Base-by-base conservation (phyloP, 192 early-diverging fungal species). In the Rhizoclosmatium sp. region DNA sequence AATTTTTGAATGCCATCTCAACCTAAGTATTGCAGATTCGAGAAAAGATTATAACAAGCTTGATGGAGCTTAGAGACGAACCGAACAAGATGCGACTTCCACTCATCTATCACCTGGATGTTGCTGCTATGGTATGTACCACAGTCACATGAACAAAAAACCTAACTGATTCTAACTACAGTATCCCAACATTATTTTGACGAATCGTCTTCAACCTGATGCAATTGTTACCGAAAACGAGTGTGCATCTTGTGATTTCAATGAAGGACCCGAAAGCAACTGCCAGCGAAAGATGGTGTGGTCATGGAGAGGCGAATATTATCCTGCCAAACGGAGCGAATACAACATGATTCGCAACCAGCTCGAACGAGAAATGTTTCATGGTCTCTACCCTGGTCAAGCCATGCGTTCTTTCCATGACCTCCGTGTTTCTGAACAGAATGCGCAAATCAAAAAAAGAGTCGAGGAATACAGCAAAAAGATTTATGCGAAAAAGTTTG, bases 281-380 rank as follows among this genome's bases (percentile, higher is more conserved):
- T 99, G 98, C 81, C 96, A 98, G 82, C 90, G 97, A 46, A 88
- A 88, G 3, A 98, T 99, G 97, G 88, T 90, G 39, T 99, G 98
- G 98, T 92, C 93, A 12, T 98, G 98, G 98, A 91, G 98, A 59
- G 98, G 97, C 79, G 98, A 99, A 86, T 97, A 90, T 74, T 97
- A 92, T 71, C 94, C 96, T 21, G 93, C 96, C 49, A 94, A 95
- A 79, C 90, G 89, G 40, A 92, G 91, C 83, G 98, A 99, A 71
- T 90, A 91, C 71, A 94, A 91, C 62, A 99, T 97, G 96, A 93
- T 99, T 78, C 89, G 88, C 64, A 91, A 92, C 75, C 93, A 96
- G 65, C 83, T 99, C 44, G 91, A 92, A 71, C 85, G 88, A 19
- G 98, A 98, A 81, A 83, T 86, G 39, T 96, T 96, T 71, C 94